Percentiles rank a stretch among this genome's conserved stretches.
These are phyloP conservation scores for Actinomortierella ambigua DNA, from an alignment of 371 early-diverging fungal genomes.

Conservation along the genomic window DNA sequence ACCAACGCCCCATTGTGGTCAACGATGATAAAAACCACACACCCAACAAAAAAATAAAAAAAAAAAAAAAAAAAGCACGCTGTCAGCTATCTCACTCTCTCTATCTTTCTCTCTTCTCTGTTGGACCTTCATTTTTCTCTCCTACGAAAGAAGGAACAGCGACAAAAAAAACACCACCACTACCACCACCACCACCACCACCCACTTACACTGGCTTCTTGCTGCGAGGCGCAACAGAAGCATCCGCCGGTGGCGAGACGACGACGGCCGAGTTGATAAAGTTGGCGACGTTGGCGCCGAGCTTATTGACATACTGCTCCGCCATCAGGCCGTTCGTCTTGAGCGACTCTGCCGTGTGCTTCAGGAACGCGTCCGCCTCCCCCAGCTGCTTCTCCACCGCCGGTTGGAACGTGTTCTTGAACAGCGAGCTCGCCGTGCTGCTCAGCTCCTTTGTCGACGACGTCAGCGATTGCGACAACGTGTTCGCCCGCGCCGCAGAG, in stretches of 20 bases:
- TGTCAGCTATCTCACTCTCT: too few species aligned
- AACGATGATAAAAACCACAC: too few species aligned
- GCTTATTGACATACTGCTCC: conserved; percentile 45
- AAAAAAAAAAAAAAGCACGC: too few species aligned
- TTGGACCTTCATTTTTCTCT: too few species aligned
- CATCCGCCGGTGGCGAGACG: conserved; percentile 29
- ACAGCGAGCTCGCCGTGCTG: conserved; percentile 27
- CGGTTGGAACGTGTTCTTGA: conserved; percentile 38
- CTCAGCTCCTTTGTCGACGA: conserved; percentile 37
- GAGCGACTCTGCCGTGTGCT: conserved; percentile 34
- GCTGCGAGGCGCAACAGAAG: conserved; percentile 11
- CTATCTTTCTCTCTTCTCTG: too few species aligned
- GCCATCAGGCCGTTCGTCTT: conserved; percentile 42
- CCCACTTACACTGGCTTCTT: conserved; percentile 38
- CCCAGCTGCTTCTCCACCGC: conserved; percentile 39
- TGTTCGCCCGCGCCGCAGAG: conserved; percentile 23
- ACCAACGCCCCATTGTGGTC: too few species aligned
- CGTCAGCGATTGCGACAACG: conserved; percentile 28
- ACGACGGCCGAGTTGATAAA: conserved; percentile 42
- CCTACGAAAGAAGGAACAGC: too few species aligned
- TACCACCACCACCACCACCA: too few species aligned
- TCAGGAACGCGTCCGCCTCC: conserved; percentile 38
- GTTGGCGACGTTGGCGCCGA: conserved; percentile 40
- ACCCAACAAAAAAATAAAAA: too few species aligned
- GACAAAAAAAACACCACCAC: too few species aligned